Percentiles rank a stretch among this genome's conserved stretches.
Evolutionary conservation across 306 rosid genomes (phyloP).

Genomic region (Prunus mume): DNA sequence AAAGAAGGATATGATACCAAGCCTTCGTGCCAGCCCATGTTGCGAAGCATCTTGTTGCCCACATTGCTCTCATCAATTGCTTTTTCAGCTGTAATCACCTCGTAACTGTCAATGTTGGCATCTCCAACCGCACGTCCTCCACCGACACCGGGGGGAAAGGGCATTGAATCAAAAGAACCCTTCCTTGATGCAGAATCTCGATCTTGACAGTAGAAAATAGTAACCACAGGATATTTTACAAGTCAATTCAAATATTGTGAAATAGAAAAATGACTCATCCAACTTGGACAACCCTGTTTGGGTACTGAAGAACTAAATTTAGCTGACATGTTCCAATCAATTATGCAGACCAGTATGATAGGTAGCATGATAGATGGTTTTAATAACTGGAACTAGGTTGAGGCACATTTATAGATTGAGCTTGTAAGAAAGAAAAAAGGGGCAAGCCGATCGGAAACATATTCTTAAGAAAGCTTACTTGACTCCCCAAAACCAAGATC

Average conservation of each 20-base stretch:
- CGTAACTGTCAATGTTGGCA: conserved; percentile 51
- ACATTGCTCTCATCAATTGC: conserved; percentile 93
- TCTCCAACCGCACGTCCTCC: conserved; percentile 85
- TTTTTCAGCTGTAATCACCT: conserved; percentile 85
- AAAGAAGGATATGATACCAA: conserved; percentile 68
- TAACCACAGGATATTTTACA: conserved; percentile 52
- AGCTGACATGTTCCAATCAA: neutral
- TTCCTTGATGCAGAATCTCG: conserved; percentile 72
- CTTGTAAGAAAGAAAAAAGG: conserved; percentile 12
- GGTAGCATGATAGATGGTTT: neutral
- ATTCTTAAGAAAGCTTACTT: conserved; percentile 59
- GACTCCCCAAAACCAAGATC: conserved; percentile 64
- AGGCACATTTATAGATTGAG: neutral
- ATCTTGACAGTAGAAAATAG: conserved; percentile 58
- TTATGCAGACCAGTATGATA: neutral
- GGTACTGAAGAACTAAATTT: conserved; percentile 4
- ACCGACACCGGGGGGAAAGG: conserved; percentile 99
- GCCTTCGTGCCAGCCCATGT: conserved; percentile 99
- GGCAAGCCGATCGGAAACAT: conserved; percentile 13
- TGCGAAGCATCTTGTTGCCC: conserved; percentile 99
- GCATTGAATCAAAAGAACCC: conserved; percentile 83
- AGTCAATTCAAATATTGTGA: conserved; percentile 33
- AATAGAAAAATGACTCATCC: conserved; percentile 18
- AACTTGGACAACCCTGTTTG: conserved; percentile 22
- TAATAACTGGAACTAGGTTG: neutral